Evolutionary conservation across 257 asterid species (phyloP).

Genomic region (Buddleja alternifolia): DNA sequence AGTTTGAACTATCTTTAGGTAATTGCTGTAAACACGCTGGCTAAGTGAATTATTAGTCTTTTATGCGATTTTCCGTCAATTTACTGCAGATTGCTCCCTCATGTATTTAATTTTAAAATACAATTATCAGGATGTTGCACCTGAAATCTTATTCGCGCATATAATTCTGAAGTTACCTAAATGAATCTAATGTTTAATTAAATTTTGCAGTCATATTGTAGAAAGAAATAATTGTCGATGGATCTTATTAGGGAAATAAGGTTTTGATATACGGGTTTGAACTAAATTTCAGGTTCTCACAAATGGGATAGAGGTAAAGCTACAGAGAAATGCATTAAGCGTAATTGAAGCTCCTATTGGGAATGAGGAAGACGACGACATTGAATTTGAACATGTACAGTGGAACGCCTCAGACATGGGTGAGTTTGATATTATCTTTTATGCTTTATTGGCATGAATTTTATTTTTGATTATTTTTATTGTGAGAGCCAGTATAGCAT

Average conservation of each 20-base stretch:
- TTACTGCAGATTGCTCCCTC: not conserved
- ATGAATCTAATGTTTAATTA: too few species aligned
- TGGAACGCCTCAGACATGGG: slow-evolving; percentile 61
- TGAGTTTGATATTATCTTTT: slow-evolving; percentile 17
- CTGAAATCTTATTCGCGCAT: too few species aligned
- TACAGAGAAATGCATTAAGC: slow-evolving; percentile 66
- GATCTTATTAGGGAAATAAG: not conserved
- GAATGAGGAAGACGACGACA: slow-evolving; percentile 60
- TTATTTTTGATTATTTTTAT: too few species aligned
- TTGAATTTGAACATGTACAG: slow-evolving; percentile 59
- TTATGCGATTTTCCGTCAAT: not conserved
- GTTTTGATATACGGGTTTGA: not conserved
- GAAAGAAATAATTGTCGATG: too few species aligned
- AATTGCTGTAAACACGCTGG: not conserved
- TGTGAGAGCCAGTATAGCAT: too few species aligned
- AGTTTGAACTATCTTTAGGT: not conserved
- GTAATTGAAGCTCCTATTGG: slow-evolving; percentile 74
- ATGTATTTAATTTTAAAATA: too few species aligned
- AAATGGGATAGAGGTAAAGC: slow-evolving; percentile 70
- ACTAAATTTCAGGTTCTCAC: slow-evolving; percentile 52
- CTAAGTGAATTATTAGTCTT: not conserved
- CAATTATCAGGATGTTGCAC: too few species aligned
- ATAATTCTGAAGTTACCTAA: too few species aligned
- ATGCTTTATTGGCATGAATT: too few species aligned
- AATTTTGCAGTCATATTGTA: too few species aligned